Evolutionary conservation across 306 rosid genomes (phyloP), one percentile per base, ranked within the genome.

Genomic region (Luffa aegyptiaca): DNA sequence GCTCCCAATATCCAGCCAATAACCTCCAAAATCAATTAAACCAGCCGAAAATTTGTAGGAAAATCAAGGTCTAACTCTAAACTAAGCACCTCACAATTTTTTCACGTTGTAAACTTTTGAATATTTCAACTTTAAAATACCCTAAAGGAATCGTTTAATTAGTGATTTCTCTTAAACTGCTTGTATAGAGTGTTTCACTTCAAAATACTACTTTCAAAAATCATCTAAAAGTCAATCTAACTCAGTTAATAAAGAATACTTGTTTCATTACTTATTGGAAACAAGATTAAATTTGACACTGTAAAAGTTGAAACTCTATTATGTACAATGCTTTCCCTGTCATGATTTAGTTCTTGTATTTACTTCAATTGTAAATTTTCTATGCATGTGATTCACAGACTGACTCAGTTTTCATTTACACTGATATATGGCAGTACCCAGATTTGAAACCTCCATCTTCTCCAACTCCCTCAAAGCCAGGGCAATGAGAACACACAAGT

Each of bases 361-460:
- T 72, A 52, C 44, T 26, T 26, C 48, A 4, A 72, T 72, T 46
- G 57, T 49, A 44, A 5, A 46, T 71, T 44, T 71, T 20, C 8
- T 70, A 14, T 44, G 56, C 39, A 39, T 45, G 36, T 45, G 10
- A 10, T 21, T 5, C 9, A 45, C 21, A 46, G 0, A 45, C 57
- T 45, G 76, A 71, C 56, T 39, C 16, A 42, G 2, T 37, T 37
- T 70, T 71, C 76, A 45, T 45, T 48, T 21, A 21, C 52, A 71
- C 76, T 71, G 56, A 21, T 71, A 71, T 21, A 65, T 31, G 80
- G 63, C 93, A 89, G 98, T 90, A 88, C 80, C 96, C 94, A 17
- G 96, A 90, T 86, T 78, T 92, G 87, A 94, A 92, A 84, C 94
- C 94, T 33, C 97, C 97, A 3, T 84, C 94, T 35, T 90, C 93